phyloP scores from a whole-genome alignment of 331 rosid species.

The Quercus tomentella region DNA sequence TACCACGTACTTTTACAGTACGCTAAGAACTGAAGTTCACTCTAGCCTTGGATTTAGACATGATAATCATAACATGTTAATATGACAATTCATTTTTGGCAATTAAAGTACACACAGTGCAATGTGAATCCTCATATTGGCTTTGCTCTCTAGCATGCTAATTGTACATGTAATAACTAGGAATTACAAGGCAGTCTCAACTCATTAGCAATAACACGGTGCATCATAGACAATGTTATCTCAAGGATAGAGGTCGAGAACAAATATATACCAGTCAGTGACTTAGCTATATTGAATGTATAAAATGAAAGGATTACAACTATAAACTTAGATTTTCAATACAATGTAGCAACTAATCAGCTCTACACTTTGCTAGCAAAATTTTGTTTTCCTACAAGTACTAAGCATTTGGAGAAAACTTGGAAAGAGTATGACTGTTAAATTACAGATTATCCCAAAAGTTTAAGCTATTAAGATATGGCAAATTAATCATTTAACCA shows the following conservation, averaged over 20 bases:
- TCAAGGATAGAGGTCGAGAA: too few species aligned
- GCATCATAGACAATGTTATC: background rate
- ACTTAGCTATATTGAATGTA: background rate
- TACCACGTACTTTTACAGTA: background rate
- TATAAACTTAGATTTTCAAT: background rate
- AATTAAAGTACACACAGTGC: background rate
- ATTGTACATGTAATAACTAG: background rate
- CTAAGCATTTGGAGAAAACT: background rate
- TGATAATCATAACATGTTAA: background rate
- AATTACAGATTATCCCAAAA: too few species aligned
- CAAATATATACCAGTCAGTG: background rate
- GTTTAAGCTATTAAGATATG: too few species aligned
- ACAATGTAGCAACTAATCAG: background rate
- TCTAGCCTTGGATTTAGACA: background rate
- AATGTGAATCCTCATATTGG: background rate
- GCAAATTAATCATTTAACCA: too few species aligned
- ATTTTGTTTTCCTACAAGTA: background rate
- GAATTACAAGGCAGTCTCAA: background rate
- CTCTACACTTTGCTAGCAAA: background rate
- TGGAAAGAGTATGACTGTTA: too few species aligned
- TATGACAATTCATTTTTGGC: background rate
- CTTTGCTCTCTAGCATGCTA: background rate
- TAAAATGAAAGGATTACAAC: background rate
- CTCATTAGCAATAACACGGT: background rate
- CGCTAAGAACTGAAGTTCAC: background rate